Percentiles rank a stretch among this genome's conserved stretches.
These are phyloP conservation scores for Xylaria sp. DNA, from an alignment of 2,329 filamentous ascomycete genomes.

Conservation along the genomic window DNA sequence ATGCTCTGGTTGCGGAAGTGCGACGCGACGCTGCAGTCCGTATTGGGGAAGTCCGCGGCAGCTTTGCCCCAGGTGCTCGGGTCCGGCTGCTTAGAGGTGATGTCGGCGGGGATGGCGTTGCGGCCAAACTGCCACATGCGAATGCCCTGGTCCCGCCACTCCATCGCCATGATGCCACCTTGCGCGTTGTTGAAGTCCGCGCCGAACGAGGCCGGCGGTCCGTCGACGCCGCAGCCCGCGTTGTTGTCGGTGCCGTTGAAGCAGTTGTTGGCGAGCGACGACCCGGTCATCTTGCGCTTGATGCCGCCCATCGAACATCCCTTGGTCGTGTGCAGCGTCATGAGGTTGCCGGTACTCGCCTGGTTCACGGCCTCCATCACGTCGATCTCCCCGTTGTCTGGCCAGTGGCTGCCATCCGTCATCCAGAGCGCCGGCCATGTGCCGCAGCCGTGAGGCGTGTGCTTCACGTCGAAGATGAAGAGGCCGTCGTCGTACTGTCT, in stretches of 20 bases:
- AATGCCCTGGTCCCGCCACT: slow-evolving; percentile 56
- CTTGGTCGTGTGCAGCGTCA: slow-evolving; percentile 54
- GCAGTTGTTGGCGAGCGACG: slow-evolving; percentile 41
- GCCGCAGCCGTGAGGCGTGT: slow-evolving; percentile 58
- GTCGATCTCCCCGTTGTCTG: slow-evolving; percentile 59
- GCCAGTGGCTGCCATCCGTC: slow-evolving; percentile 56
- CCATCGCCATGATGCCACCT: slow-evolving; percentile 57
- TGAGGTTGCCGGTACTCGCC: slow-evolving; percentile 49
- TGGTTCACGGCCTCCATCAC: slow-evolving; percentile 55
- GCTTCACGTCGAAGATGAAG: slow-evolving; percentile 62
- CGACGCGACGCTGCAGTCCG: slow-evolving; percentile 51
- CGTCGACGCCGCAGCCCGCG: slow-evolving; percentile 52
- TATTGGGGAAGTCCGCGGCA: slow-evolving; percentile 59
- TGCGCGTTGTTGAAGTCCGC: slow-evolving; percentile 46
- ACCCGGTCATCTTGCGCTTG: slow-evolving; percentile 49
- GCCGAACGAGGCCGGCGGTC: slow-evolving; percentile 43
- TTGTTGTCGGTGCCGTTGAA: slow-evolving; percentile 47
- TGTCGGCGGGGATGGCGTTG: slow-evolving; percentile 45
- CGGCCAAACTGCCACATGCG: slow-evolving; percentile 57
- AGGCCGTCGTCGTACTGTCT: slow-evolving; percentile 55
- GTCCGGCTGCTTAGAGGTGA: slow-evolving; percentile 48
- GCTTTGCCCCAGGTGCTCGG: slow-evolving; percentile 58
- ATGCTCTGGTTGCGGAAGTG: slow-evolving; percentile 64
- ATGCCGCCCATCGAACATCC: slow-evolving; percentile 50
- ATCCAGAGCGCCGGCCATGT: slow-evolving; percentile 65